These are phyloP conservation scores for Trebouxia sp. DNA, from an alignment of 139 green algal genomes.

Conservation along the genomic window DNA sequence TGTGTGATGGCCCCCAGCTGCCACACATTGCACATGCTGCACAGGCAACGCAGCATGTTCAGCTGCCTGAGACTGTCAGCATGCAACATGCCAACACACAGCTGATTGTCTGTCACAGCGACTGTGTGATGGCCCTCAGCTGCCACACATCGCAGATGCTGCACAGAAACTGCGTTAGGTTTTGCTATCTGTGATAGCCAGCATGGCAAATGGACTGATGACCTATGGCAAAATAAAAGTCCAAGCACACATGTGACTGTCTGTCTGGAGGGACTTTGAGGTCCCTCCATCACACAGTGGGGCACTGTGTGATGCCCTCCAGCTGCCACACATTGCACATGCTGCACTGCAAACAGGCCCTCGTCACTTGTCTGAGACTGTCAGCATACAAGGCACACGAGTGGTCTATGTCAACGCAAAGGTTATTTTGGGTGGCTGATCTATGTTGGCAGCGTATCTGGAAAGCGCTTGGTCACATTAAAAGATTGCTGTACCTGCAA, in stretches of 20 bases:
- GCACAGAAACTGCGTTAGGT: no score
- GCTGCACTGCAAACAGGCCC: conserved; percentile 53
- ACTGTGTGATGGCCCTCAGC: conserved; percentile 76
- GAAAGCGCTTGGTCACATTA: no score
- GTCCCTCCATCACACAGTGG: conserved; percentile 43
- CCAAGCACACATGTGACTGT: conserved; percentile 73
- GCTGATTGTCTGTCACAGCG: conserved; percentile 63
- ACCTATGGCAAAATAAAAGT: no score
- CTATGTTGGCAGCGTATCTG: no score
- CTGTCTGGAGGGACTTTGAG: conserved; percentile 33
- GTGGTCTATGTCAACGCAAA: conserved; percentile 77
- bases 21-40: conserved; percentile 68
- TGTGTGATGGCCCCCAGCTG: conserved; percentile 73
- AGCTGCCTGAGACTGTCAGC: conserved; percentile 65
- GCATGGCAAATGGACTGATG: no score
- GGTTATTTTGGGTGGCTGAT: no score
- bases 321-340: conserved; percentile 63
- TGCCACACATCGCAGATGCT: conserved; percentile 68
- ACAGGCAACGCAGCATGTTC: conserved; percentile 48
- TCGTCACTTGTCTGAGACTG: conserved; percentile 64
- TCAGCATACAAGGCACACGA: no score
- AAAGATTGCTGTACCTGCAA: conserved; percentile 46
- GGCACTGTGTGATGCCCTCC: conserved; percentile 79
- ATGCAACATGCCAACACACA: conserved; percentile 80
- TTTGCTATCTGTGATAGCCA: no score